Percentiles rank a stretch among this genome's conserved stretches.
phyloP scores from a whole-genome alignment of 2,329 filamentous ascomycete genomes.

The Penicillium brasilianum region DNA sequence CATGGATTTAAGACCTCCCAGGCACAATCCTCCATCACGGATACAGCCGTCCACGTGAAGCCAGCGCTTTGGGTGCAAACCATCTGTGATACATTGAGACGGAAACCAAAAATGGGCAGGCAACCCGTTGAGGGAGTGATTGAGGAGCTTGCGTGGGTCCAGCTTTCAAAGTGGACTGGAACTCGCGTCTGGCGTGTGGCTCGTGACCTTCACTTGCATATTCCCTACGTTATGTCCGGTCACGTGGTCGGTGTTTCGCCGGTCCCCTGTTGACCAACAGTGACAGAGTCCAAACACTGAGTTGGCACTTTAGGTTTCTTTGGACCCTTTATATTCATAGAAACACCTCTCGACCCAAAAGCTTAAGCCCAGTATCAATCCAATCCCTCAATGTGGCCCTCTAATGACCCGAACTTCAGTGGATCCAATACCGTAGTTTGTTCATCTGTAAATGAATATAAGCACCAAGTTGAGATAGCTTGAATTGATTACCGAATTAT shows the following conservation, averaged over 20 bases:
- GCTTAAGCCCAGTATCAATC: neutral
- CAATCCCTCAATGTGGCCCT: neutral
- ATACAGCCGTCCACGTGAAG: conserved; percentile 1
- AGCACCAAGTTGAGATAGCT: too few species aligned
- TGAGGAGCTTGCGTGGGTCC: neutral
- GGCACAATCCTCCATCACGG: neutral
- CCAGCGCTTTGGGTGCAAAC: neutral
- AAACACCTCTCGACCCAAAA: too few species aligned
- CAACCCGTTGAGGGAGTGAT: neutral
- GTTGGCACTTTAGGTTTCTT: neutral
- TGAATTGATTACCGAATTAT: too few species aligned
- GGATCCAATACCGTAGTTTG: neutral
- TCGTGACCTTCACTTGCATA: neutral
- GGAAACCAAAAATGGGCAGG: neutral
- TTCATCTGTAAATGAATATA: too few species aligned
- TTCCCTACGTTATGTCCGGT: neutral
- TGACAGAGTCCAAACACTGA: neutral
- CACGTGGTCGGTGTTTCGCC: conserved; percentile 1
- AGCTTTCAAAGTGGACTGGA: neutral
- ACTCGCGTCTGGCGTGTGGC: neutral
- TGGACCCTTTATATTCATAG: neutral
- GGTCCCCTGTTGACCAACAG: neutral
- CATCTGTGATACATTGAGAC: neutral
- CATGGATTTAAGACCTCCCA: neutral
- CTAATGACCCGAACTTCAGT: neutral